A percentile compares a stretch with the other conserved stretches of the same genome.
These are phyloP conservation scores for Cercospora brassicicola DNA, from an alignment of 2,329 filamentous ascomycete genomes.

Conservation along the genomic window DNA sequence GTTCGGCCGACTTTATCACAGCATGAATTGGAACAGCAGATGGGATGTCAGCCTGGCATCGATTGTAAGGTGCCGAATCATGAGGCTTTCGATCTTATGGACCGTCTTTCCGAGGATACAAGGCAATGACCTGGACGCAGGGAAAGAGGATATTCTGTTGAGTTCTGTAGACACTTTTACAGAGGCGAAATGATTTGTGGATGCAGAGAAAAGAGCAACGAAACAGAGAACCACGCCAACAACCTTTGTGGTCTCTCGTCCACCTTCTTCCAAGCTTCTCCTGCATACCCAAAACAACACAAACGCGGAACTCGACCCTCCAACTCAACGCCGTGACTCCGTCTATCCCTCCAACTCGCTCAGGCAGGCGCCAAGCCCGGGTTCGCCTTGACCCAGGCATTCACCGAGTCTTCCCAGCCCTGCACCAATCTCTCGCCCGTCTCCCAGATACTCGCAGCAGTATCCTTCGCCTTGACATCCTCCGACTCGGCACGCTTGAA, in stretches of 20 bases:
- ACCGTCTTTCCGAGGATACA: slow-evolving; percentile 31
- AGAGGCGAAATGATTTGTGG: not conserved
- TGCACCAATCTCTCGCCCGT: not conserved
- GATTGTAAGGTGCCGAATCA: slow-evolving; percentile 49
- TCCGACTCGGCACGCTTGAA: not conserved
- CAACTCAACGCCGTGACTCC: no score
- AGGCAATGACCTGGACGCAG: not conserved
- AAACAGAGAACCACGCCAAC: no score
- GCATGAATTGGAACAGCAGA: slow-evolving; percentile 42
- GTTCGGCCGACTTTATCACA: slow-evolving; percentile 43
- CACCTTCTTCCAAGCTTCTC: no score
- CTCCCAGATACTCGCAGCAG: not conserved
- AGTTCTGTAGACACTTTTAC: not conserved
- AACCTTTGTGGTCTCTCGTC: no score
- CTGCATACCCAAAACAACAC: no score
- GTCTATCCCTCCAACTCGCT: no score
- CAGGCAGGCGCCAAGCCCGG: not conserved
- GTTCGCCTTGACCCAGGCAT: not conserved
- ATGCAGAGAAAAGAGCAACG: no score
- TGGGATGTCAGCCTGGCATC: slow-evolving; percentile 44
- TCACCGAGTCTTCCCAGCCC: not conserved
- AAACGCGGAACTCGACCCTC: no score
- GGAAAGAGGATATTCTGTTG: not conserved
- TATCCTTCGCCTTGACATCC: not conserved
- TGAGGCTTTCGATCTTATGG: slow-evolving; percentile 49